Base-by-base conservation (phyloP, 1,284 basidiomycete species). In the Ustilago lituana region DNA sequence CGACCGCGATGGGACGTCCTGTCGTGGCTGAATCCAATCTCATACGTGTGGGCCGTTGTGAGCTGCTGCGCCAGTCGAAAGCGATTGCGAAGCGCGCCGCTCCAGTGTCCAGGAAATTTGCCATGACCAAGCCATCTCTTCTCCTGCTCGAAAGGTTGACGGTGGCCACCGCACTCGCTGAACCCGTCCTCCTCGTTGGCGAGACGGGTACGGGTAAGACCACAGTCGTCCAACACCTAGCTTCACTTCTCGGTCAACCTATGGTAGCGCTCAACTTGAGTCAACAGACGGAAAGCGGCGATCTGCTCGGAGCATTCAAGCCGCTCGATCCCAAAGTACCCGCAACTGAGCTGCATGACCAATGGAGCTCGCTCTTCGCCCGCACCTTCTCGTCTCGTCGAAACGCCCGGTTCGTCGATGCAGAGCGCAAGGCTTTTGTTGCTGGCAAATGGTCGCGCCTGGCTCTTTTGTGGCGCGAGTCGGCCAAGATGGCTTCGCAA, bases 191-290 rank as follows among this genome's bases (percentile, higher is more conserved):
- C 2, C 87, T 98, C 19, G 94, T 95, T 0, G 96, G 96, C 52
- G 96, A 99, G 85, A 99, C 96, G 0, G 96, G 96, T 37, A 99
- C 96, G 1, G 96, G 96, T 32, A 99, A 99, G 84, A 99, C 96
- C 2, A 96, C 94, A 39, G 87, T 90, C 3, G 88, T 98, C 17
- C 92, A 94, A 20, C 89, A 96, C 73, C 86, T 98, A 20, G 91
- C 96, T 17, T 86, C 88, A 4, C 83, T 92, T n/a, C 86, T 96
- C 26, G 87, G 87, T 15, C 88, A 89, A 32, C 89, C 90, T 0
- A 86, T 98, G 37, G 87, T 93, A 37, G 93, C 93, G 0, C 87
- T 98, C 67, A 99, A 99, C 80, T 83, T 98, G 77, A 96, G 93
- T 2, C 94, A 96, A 77, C 96, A 99, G 84, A 97, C 94, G 1